Conservation (phyloP, 2,329 filamentous ascomycete genomes). For the Paecilomyces sp. region DNA sequence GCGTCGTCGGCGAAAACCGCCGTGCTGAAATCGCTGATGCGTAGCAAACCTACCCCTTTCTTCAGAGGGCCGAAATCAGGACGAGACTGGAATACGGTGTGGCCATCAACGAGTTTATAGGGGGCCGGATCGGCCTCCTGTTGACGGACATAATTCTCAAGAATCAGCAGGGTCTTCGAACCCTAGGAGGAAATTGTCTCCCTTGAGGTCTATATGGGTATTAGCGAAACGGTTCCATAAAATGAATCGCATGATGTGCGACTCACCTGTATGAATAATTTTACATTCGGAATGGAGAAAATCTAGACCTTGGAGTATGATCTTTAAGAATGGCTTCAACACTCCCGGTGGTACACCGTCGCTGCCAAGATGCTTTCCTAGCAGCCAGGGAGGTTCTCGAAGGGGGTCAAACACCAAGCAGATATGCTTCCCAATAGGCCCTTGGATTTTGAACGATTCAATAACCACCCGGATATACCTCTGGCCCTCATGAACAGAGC, state of each 20-base stretch:
- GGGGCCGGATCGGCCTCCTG: constrained; percentile 10
- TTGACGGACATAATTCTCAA: constrained; percentile 16
- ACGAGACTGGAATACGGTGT: constrained; percentile 19
- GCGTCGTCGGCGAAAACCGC: constrained; percentile 18
- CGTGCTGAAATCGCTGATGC: constrained; percentile 23
- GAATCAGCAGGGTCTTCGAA: constrained; percentile 15
- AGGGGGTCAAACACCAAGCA: constrained; percentile 31
- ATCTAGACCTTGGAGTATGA: constrained; percentile 30
- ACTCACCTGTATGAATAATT: constrained; percentile 33
- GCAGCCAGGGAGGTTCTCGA: constrained; percentile 27
- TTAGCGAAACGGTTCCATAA: constrained; percentile 3
- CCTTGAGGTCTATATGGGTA: constrained; percentile 26
- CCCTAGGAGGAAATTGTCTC: constrained; percentile 22
- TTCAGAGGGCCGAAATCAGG: constrained; percentile 17
- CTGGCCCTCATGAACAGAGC: constrained; percentile 17
- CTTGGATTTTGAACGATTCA: constrained; percentile 20
- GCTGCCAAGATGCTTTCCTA: constrained; percentile 10
- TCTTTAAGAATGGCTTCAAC: constrained; percentile 21
- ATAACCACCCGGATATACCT: constrained; percentile 11
- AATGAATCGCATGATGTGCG: not conserved
- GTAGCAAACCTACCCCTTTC: not conserved
- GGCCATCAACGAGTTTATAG: constrained; percentile 13
- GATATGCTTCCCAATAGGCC: constrained; percentile 20
- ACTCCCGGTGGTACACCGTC: constrained; percentile 16
- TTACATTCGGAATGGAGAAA: constrained; percentile 34